These are phyloP conservation scores for Lecanosticta acicola DNA, from an alignment of 2,329 filamentous ascomycete genomes.

Conservation along the genomic window DNA sequence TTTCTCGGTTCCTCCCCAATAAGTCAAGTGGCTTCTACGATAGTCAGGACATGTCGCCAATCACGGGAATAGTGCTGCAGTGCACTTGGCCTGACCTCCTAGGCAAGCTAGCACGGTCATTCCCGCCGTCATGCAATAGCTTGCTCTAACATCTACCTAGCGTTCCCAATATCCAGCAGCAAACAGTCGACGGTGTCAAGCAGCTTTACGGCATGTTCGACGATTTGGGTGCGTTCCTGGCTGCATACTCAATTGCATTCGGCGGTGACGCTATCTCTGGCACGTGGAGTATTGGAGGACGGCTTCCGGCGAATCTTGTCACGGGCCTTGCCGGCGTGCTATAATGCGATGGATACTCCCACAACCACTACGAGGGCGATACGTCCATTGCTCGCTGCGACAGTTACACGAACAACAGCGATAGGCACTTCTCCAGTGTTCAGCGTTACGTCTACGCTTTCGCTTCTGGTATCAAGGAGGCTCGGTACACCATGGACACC, in stretches of 20 bases:
- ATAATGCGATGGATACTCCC: constrained; percentile 25
- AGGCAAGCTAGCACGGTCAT: too few species aligned
- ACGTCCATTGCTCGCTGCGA: constrained; percentile 25
- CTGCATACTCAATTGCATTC: constrained; percentile 27
- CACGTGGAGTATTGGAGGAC: constrained; percentile 28
- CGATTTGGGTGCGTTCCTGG: constrained; percentile 23
- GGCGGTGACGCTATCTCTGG: constrained; percentile 16
- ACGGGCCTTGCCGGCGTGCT: background rate
- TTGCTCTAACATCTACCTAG: too few species aligned
- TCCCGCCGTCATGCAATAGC: too few species aligned
- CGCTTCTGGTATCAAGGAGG: too few species aligned
- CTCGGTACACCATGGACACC: constrained; percentile 20
- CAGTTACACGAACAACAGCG: constrained; percentile 22
- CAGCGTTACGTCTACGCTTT: constrained; percentile 18
- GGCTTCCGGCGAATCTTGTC: too few species aligned
- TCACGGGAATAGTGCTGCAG: too few species aligned
- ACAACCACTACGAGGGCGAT: constrained; percentile 36
- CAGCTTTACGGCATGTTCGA: constrained; percentile 10
- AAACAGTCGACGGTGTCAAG: constrained; percentile 13
- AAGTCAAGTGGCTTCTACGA: too few species aligned
- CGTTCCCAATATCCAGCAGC: constrained; percentile 9
- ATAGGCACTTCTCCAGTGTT: constrained; percentile 20
- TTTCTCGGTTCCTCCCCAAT: too few species aligned
- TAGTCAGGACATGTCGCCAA: too few species aligned
- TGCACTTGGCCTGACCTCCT: too few species aligned